These are phyloP conservation scores for Candida michaelii DNA, from an alignment of 805 yeast species.

Conservation along the genomic window DNA sequence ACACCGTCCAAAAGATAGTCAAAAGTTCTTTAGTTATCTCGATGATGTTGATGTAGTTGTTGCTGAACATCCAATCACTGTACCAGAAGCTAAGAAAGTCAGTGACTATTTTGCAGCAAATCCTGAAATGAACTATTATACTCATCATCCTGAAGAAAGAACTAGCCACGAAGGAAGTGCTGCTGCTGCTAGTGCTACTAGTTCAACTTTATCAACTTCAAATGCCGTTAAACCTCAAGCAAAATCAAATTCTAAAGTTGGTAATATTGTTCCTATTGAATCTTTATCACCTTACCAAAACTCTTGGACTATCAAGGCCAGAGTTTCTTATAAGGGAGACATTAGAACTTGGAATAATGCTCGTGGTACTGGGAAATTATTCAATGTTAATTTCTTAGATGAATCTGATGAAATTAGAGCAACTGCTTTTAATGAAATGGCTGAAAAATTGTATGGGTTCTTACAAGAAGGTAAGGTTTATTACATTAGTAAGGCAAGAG, in stretches of 20 bases:
- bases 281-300: conserved; percentile 89
- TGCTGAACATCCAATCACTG: conserved; percentile 7
- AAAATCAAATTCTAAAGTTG: conserved; percentile 6
- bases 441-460: conserved; percentile 71
- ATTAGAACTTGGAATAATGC: conserved; percentile 84
- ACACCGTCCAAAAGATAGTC: conserved; percentile 46
- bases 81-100: conserved; percentile 14
- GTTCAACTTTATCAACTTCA: conserved; percentile 2
- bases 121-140: conserved; percentile 30
- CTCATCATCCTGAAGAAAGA: conserved; percentile 8
- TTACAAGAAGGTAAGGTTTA: conserved; percentile 89
- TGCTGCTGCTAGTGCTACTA: conserved; percentile 3
- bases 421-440: conserved; percentile 87
- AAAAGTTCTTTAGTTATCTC: conserved; percentile 49
- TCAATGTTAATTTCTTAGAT: conserved; percentile 84
- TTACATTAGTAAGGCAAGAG: conserved; percentile 76
- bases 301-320: conserved; percentile 89
- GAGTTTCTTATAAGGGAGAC: conserved; percentile 86
- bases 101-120: conserved; percentile 60
- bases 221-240: background rate
- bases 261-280: conserved; percentile 58
- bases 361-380: conserved; percentile 86
- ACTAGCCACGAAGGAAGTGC: conserved; percentile 4
- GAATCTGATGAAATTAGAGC: conserved; percentile 96
- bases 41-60: conserved; percentile 45